Evolutionary conservation across 1,139 yeast genomes (phyloP).

Genomic region (Hansenula lynferdii): DNA sequence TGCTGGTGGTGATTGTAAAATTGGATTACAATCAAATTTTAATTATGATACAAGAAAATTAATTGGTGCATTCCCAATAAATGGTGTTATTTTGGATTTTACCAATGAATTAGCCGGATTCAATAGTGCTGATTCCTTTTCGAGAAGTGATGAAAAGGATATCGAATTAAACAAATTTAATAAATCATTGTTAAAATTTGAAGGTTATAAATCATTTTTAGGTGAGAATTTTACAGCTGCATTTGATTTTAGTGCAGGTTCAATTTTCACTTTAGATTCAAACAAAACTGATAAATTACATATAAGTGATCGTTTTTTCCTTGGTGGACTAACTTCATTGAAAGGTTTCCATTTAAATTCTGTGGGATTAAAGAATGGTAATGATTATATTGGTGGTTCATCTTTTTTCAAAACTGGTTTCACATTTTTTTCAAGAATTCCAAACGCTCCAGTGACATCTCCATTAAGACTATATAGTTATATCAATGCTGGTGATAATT

Average conservation of each 20-base stretch:
- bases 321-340: constrained; percentile 77
- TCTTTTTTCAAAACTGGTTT: constrained; percentile 24
- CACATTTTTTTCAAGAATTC: constrained; percentile 25
- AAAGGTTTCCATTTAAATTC: constrained; percentile 73
- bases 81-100: constrained; percentile 21
- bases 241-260: constrained; percentile 23
- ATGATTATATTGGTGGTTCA: constrained; percentile 24
- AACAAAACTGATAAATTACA: constrained; percentile 21
- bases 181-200: constrained; percentile 20
- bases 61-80: constrained; percentile 22
- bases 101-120: constrained; percentile 25
- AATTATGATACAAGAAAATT: constrained; percentile 24
- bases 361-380: constrained; percentile 60
- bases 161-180: constrained; percentile 22
- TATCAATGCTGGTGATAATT: constrained; percentile 21
- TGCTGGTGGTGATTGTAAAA: constrained; percentile 25
- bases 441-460: constrained; percentile 20
- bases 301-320: constrained; percentile 40
- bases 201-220: constrained; percentile 22
- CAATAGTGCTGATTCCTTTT: constrained; percentile 18
- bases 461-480: constrained; percentile 26
- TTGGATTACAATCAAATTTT: constrained; percentile 22
- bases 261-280: constrained; percentile 16
- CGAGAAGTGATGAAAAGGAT: constrained; percentile 10
- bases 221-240: constrained; percentile 22